These are phyloP conservation scores for Symbiodinium natans DNA, from an alignment of 73 alveolate genomes.

Conservation along the genomic window DNA sequence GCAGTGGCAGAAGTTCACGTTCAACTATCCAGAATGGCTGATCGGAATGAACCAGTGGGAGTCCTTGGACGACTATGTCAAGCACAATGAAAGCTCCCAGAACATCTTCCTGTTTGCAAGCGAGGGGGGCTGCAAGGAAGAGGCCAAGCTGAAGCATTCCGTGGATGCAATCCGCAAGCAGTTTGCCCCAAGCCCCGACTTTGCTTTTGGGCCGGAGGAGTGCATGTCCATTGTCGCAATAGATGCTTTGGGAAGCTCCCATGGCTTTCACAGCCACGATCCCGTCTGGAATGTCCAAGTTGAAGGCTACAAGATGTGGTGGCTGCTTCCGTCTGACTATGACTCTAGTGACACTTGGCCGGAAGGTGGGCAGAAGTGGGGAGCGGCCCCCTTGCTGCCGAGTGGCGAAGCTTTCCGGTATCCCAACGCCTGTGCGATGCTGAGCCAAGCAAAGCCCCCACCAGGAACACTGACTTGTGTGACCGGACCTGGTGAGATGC, in stretches of 20 bases:
- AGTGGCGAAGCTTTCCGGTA: neutral
- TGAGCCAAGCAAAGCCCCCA: constrained; percentile 17
- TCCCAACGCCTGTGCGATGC: constrained; percentile 87
- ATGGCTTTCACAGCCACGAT: constrained; percentile 88
- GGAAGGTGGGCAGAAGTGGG: constrained; percentile 12
- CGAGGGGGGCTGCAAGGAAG: constrained; percentile 44
- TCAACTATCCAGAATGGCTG: neutral
- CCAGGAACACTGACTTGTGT: neutral
- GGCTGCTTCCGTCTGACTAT: neutral
- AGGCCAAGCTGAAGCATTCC: constrained; percentile 12
- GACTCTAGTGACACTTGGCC: neutral
- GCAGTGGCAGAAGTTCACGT: neutral
- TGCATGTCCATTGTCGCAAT: constrained; percentile 56
- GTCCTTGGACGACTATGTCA: neutral
- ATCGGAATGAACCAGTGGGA: constrained; percentile 10
- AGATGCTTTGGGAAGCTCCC: constrained; percentile 66
- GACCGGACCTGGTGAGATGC: constrained; percentile 30
- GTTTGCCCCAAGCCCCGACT: constrained; percentile 76
- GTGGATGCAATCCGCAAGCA: constrained; percentile 12
- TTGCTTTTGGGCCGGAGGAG: constrained; percentile 45
- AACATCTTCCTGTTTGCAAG: constrained; percentile 65
- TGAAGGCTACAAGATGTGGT: constrained; percentile 11
- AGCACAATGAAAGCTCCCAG: neutral
- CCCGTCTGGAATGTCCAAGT: constrained; percentile 73
- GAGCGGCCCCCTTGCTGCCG: neutral